Evolutionary conservation across 805 yeast species (phyloP), one percentile per base, ranked within the genome.

Genomic region (Metschnikowia proteae): DNA sequence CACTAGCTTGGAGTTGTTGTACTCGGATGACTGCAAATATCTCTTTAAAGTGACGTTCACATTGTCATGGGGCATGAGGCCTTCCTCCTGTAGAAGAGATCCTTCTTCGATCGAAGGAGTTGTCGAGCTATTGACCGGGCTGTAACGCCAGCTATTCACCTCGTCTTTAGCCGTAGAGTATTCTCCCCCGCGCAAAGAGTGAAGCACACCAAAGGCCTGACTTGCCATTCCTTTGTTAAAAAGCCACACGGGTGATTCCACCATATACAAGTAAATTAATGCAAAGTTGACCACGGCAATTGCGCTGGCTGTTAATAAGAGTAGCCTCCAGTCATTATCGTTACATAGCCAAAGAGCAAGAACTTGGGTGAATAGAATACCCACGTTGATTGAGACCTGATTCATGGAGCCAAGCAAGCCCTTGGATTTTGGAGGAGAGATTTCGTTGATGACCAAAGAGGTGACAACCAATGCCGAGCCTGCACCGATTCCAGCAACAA

Each of bases 361-460:
- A 3, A 82, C 52, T 67, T 92, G 98, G 0, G 96, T 86, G 22
- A 83, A 51, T 34, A 92, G 70, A 41, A 94, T 94, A 0, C 99
- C 99, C 22, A 84, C 55, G 59, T 91, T 94, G 49, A 90, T 84
- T 27, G 86, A 81, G 2, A 89, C 85, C 68, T 94, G 99, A 53
- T 86, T 87, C 87, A 88, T 83, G 13, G 96, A 79, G 0, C 99
- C 99, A 48, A 94, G 73, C 11, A 83, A 67, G 0, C 98, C 98
- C 43, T 85, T 79, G 52, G 78, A 67, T 3, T 71, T 71, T 1
- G 74, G 65, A 0, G 97, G 97, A 6, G 94, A 73, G 8, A 90
- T 76, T 66, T 90, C 96, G 61, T 83, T 85, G 58, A 94, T 81
- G 56, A 81, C 83, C 51, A 94, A 65, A 0, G 98, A 96, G 0